Conservation (phyloP, 116 monocot genomes). For the Phalaenopsis hybrid region DNA sequence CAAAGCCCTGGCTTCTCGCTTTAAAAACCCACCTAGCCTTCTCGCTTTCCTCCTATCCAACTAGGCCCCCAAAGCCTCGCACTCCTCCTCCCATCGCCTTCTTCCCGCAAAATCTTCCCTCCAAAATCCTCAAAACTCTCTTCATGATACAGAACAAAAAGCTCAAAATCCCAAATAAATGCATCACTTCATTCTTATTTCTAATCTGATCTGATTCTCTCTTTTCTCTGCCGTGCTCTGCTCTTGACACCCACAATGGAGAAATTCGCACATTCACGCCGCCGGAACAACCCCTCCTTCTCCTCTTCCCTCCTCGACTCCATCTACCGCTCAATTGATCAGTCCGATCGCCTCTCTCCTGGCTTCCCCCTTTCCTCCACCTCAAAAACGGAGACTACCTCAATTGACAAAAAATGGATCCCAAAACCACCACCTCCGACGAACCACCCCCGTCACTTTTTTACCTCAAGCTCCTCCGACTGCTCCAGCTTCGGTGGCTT, state of each 20-base stretch:
- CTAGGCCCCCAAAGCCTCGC: neutral
- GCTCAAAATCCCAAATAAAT: too few relatives aligned
- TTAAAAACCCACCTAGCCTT: neutral
- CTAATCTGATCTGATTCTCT: too few relatives aligned
- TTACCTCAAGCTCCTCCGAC: conserved; percentile 3
- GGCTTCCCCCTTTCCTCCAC: neutral
- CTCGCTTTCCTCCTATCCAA: neutral
- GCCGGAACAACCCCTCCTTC: conserved; percentile 34
- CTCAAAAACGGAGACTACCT: neutral
- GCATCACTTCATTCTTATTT: too few relatives aligned
- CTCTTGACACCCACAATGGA: neutral
- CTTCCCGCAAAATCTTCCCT: neutral
- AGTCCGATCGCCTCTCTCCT: neutral
- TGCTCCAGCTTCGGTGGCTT: neutral
- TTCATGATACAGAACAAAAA: too few relatives aligned
- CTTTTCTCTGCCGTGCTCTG: too few relatives aligned
- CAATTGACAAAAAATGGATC: neutral
- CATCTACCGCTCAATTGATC: conserved; percentile 43
- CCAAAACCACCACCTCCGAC: neutral
- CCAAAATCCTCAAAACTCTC: too few relatives aligned
- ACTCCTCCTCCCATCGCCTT: neutral
- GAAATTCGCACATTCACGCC: conserved; percentile 7
- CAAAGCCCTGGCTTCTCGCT: neutral
- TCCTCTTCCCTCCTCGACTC: conserved; percentile 54
- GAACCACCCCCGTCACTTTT: neutral